Conservation (phyloP, 805 yeast genomes). For the Metschnikowia lunata region DNA sequence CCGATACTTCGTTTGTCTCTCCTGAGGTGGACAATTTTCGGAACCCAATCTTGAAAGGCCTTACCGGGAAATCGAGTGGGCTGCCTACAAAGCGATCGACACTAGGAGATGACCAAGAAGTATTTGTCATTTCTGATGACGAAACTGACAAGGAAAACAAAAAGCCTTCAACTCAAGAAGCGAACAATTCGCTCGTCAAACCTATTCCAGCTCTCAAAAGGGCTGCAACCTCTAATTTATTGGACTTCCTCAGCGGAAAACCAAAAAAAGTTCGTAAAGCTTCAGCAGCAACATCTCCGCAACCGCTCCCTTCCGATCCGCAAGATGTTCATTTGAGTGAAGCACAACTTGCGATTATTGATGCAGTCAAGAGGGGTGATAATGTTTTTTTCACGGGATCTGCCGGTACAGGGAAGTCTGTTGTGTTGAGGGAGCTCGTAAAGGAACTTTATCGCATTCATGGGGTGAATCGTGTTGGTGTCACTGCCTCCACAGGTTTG, state of each 20-base stretch:
- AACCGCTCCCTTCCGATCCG: conserved; percentile 1
- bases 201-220: conserved; percentile 18
- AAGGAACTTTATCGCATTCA: conserved; percentile 45
- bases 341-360: conserved; percentile 48
- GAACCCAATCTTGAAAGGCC: conserved; percentile 24
- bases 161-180: conserved; percentile 1
- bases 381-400: conserved; percentile 93
- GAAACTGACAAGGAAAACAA: conserved; percentile 13
- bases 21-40: conserved; percentile 36
- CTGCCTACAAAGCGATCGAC: conserved; percentile 11
- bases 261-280: conserved; percentile 20
- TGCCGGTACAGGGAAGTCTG: conserved; percentile 98
- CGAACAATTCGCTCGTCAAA: conserved; percentile 4
- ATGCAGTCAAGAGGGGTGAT: conserved; percentile 48
- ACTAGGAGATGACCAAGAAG: neutral
- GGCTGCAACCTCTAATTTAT: conserved; percentile 14
- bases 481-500: conserved; percentile 81
- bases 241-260: conserved; percentile 21
- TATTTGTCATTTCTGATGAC: conserved; percentile 9
- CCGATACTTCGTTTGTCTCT: conserved; percentile 36
- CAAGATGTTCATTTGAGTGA: conserved; percentile 19
- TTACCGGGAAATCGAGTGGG: conserved; percentile 10
- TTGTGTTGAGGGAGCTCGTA: conserved; percentile 64
- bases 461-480: conserved; percentile 49
- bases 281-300: neutral